Percentiles rank a stretch among this genome's conserved stretches.
These are phyloP conservation scores for Mycena epipterygia DNA, from an alignment of 768 basidiomycete species.

Conservation along the genomic window DNA sequence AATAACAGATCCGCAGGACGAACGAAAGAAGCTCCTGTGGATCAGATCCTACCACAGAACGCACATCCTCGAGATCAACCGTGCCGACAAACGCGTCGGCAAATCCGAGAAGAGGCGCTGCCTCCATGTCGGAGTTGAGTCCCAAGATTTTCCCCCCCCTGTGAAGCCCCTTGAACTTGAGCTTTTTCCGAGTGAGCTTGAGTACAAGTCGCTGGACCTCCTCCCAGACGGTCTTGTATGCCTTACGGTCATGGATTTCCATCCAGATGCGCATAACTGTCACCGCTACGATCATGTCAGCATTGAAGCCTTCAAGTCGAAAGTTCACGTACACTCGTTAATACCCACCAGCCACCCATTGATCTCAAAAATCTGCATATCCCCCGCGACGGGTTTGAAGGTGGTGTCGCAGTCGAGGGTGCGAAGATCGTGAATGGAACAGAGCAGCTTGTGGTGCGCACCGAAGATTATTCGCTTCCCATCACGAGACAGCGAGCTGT, in stretches of 20 bases:
- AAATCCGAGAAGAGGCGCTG: constrained; percentile 25
- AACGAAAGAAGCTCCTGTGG: too few relatives aligned
- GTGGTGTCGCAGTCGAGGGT: constrained; percentile 30
- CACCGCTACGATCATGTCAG: constrained; percentile 14
- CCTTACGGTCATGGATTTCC: constrained; percentile 19
- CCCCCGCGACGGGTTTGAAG: constrained; percentile 20
- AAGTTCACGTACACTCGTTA: constrained; percentile 13
- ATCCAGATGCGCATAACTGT: constrained; percentile 28
- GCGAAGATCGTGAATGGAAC: constrained; percentile 2
- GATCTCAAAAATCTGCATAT: constrained; percentile 25
- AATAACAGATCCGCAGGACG: too few relatives aligned
- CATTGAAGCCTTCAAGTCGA: not conserved
- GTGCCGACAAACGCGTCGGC: constrained; percentile 14
- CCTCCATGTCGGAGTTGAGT: constrained; percentile 28
- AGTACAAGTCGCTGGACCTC: constrained; percentile 20
- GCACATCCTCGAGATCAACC: constrained; percentile 10
- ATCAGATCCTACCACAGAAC: not conserved
- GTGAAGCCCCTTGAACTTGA: constrained; percentile 24
- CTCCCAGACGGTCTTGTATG: constrained; percentile 13
- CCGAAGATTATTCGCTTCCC: constrained; percentile 23
- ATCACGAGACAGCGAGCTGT: constrained; percentile 22
- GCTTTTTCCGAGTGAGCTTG: constrained; percentile 7
- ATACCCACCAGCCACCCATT: constrained; percentile 20
- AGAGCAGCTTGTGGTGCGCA: constrained; percentile 4
- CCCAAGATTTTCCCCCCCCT: constrained; percentile 21